phyloP scores from a whole-genome alignment of 495 filamentous ascomycete species.

The Cercophora sp. region DNA sequence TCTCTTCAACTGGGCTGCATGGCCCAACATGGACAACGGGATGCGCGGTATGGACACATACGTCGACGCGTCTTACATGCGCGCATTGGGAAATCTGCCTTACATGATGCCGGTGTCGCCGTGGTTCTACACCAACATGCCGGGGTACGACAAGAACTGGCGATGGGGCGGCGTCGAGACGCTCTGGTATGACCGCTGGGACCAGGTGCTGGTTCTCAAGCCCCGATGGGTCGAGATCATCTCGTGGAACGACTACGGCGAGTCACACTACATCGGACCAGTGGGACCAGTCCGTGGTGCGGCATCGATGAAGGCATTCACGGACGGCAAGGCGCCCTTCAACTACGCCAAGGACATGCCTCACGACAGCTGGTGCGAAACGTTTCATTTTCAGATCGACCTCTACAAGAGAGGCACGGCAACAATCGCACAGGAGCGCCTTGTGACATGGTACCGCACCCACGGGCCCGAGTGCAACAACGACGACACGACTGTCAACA shows the following conservation, averaged over 20 bases:
- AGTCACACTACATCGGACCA: constrained; percentile 51
- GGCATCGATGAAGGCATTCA: constrained; percentile 29
- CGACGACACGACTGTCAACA: constrained; percentile 31
- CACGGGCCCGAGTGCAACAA: constrained; percentile 23
- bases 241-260: constrained; percentile 69
- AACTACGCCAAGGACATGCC: constrained; percentile 41
- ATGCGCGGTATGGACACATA: constrained; percentile 40
- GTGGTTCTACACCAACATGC: constrained; percentile 63
- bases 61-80: constrained; percentile 37
- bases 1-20: constrained; percentile 58
- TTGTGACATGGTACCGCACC: constrained; percentile 58
- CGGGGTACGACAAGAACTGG: constrained; percentile 57
- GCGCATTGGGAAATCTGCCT: constrained; percentile 35
- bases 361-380: constrained; percentile 34
- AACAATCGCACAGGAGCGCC: constrained; percentile 28
- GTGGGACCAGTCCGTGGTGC: constrained; percentile 30
- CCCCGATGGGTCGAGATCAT: constrained; percentile 60
- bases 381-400: constrained; percentile 58
- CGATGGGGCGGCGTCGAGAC: constrained; percentile 53
- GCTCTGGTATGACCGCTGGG: constrained; percentile 59
- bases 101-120: constrained; percentile 60
- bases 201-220: constrained; percentile 45
- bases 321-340: constrained; percentile 32
- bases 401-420: constrained; percentile 49
- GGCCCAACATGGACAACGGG: constrained; percentile 48